A percentile compares a stretch with the other conserved stretches of the same genome.
Evolutionary conservation across 139 green algal species (phyloP).

Genomic region (Pleodorina starrii): DNA sequence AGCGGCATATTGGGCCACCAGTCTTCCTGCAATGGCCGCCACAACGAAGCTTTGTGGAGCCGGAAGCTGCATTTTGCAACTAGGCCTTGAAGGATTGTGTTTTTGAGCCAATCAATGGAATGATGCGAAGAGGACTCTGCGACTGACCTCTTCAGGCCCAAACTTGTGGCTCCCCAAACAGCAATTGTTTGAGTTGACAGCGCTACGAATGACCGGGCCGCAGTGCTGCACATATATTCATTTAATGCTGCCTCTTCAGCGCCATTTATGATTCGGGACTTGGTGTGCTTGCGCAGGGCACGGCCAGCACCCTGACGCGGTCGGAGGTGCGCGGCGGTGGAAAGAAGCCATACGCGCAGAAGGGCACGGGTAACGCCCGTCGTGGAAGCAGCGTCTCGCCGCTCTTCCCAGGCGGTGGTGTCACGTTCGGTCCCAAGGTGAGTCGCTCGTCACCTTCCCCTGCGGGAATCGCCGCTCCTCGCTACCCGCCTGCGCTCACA

Average conservation of each 20-base stretch:
- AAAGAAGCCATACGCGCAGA: slow-evolving; percentile 98
- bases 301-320: slow-evolving; percentile 92
- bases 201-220: too few species aligned
- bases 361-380: slow-evolving; percentile 95
- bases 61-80: too few species aligned
- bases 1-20: too few species aligned
- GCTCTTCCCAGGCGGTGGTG: slow-evolving; percentile 93
- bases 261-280: too few species aligned
- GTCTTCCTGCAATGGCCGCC: too few species aligned
- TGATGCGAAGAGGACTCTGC: too few species aligned
- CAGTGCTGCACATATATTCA: too few species aligned
- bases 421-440: slow-evolving; percentile 97
- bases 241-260: too few species aligned
- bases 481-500: neutral
- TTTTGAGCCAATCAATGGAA: too few species aligned
- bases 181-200: neutral
- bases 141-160: too few species aligned
- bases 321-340: slow-evolving; percentile 95
- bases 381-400: slow-evolving; percentile 87
- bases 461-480: neutral
- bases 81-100: too few species aligned
- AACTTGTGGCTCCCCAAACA: neutral
- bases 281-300: slow-evolving; percentile 93
- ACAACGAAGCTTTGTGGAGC: too few species aligned
- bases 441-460: neutral